Conservation (phyloP, 2,329 filamentous ascomycete species). For the Eurotiales sp. region DNA sequence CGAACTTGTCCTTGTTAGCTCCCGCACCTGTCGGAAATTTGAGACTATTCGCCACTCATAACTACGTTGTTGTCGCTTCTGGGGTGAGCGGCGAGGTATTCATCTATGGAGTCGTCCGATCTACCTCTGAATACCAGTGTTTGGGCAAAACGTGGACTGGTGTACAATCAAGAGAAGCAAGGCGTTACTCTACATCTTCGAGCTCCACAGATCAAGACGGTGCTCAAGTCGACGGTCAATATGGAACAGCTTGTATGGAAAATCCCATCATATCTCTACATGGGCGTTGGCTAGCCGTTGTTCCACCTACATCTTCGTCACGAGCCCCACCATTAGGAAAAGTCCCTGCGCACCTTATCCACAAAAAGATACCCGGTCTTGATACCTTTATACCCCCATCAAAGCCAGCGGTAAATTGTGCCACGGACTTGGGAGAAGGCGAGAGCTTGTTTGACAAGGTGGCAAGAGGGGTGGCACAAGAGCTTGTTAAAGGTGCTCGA, state of each 20-base stretch:
- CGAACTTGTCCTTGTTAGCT: slow-evolving; percentile 62
- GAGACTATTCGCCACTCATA: slow-evolving; percentile 67
- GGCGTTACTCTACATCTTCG: slow-evolving; percentile 45
- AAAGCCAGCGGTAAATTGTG: slow-evolving; percentile 41
- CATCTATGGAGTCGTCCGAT: slow-evolving; percentile 56
- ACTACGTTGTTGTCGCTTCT: slow-evolving; percentile 70
- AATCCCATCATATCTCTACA: slow-evolving; percentile 41
- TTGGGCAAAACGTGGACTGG: slow-evolving; percentile 91
- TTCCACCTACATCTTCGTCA: slow-evolving; percentile 39
- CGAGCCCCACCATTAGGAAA: slow-evolving; percentile 38
- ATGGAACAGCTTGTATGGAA: slow-evolving; percentile 26
- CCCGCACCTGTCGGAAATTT: slow-evolving; percentile 70
- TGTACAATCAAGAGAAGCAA: slow-evolving; percentile 55
- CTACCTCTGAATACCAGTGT: slow-evolving; percentile 53
- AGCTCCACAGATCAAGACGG: slow-evolving; percentile 43
- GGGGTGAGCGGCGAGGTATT: slow-evolving; percentile 84
- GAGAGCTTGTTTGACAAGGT: slow-evolving; percentile 47
- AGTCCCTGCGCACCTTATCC: slow-evolving; percentile 33
- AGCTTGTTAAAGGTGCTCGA: slow-evolving; percentile 45
- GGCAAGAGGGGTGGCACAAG: slow-evolving; percentile 48
- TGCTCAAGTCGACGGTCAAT: slow-evolving; percentile 36
- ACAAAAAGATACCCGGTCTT: slow-evolving; percentile 37
- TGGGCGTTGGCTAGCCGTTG: slow-evolving; percentile 46
- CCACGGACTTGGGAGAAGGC: slow-evolving; percentile 44
- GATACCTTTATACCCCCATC: slow-evolving; percentile 41